phyloP scores from a whole-genome alignment of 202 grass and related monocot genomes.

The Panicum hallii region DNA sequence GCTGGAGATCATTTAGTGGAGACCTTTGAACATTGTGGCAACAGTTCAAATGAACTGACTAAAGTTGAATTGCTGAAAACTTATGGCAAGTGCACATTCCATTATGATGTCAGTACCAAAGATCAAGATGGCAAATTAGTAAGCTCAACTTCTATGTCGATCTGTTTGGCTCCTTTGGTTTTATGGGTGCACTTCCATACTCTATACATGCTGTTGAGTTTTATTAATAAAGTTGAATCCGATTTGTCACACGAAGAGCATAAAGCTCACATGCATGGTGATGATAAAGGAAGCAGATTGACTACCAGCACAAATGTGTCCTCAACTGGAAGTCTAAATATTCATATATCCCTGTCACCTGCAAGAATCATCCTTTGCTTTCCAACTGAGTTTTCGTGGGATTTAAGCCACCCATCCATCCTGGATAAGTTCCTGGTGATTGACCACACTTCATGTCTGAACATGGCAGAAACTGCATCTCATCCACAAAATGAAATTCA shows the following conservation, averaged over 20 bases:
- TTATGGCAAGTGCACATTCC: slow-evolving; percentile 70
- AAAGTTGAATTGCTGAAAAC: slow-evolving; percentile 85
- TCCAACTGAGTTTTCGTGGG: slow-evolving; percentile 59
- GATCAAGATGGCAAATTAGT: slow-evolving; percentile 64
- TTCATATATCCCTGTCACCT: slow-evolving; percentile 60
- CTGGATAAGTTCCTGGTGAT: slow-evolving; percentile 82
- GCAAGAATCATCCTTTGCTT: slow-evolving; percentile 86
- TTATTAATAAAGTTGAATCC: slow-evolving; percentile 64
- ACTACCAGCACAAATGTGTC: slow-evolving; percentile 41
- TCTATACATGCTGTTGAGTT: slow-evolving; percentile 69
- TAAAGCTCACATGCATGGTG: slow-evolving; percentile 44
- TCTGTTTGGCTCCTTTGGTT: slow-evolving; percentile 74
- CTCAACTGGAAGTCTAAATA: slow-evolving; percentile 53
- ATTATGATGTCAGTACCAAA: slow-evolving; percentile 65
- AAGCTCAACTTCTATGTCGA: slow-evolving; percentile 63
- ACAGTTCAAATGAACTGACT: slow-evolving; percentile 49
- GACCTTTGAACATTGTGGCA: slow-evolving; percentile 42
- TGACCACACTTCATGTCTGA: slow-evolving; percentile 67
- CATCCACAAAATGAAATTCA: slow-evolving; percentile 49
- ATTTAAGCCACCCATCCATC: slow-evolving; percentile 60
- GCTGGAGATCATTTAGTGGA: slow-evolving; percentile 46
- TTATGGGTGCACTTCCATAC: slow-evolving; percentile 92
- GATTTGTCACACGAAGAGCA: slow-evolving; percentile 42
- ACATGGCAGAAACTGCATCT: slow-evolving; percentile 46
- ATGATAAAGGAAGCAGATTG: slow-evolving; percentile 46